Evolutionary conservation across 345 rosid genomes (phyloP).

Genomic region (Citrus mangshanensis): DNA sequence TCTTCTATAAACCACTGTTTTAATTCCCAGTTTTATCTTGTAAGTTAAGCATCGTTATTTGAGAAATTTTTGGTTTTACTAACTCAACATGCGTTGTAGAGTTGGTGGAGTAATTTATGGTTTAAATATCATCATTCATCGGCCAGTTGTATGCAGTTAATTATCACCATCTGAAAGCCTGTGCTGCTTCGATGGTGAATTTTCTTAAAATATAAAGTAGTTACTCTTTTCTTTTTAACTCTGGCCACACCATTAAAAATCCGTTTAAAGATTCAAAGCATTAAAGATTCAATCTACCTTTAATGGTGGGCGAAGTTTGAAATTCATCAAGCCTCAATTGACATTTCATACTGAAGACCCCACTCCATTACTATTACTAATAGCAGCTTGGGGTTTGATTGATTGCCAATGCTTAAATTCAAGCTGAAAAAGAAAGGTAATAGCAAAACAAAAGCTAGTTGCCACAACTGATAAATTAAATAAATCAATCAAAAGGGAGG

Average conservation of each 20-base stretch:
- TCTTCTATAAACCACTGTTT: constrained; percentile 4
- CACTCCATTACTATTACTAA: not conserved
- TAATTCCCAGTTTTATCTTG: not conserved
- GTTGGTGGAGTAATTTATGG: not conserved
- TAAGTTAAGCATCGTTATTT: not conserved
- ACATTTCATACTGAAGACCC: not conserved
- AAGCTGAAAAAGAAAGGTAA: not conserved
- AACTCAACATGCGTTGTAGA: not conserved
- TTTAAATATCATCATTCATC: too few relatives aligned
- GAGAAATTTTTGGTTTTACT: not conserved
- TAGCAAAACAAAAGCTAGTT: not conserved
- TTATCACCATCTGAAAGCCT: too few relatives aligned
- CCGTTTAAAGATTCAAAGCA: not conserved
- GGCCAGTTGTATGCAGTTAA: too few relatives aligned
- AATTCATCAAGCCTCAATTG: not conserved
- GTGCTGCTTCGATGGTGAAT: not conserved
- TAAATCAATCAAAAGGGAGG: too few relatives aligned
- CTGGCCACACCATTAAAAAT: not conserved
- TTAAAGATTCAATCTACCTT: not conserved
- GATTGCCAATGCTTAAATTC: constrained; percentile 11
- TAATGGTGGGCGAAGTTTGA: not conserved
- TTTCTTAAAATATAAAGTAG: not conserved
- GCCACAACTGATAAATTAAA: not conserved
- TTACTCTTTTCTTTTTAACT: not conserved
- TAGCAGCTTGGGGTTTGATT: not conserved